These are phyloP conservation scores for Shiraia sp. DNA, from an alignment of 2,329 filamentous ascomycete species.

Conservation along the genomic window DNA sequence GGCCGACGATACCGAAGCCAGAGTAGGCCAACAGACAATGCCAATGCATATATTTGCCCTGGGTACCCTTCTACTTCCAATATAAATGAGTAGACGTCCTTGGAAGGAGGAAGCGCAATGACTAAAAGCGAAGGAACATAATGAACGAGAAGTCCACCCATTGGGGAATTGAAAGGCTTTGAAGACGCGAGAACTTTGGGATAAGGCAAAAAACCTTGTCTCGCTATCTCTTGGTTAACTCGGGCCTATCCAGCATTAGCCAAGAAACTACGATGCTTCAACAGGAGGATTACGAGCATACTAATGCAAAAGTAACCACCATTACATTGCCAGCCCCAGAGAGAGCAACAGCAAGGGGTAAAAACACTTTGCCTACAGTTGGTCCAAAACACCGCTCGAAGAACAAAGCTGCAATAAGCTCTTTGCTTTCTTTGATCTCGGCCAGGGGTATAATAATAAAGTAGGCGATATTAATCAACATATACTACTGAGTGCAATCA, in stretches of 20 bases:
- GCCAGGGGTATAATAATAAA: conserved; percentile 69
- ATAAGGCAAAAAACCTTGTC: conserved; percentile 71
- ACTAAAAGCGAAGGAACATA: conserved; percentile 70
- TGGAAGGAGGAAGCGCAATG: conserved; percentile 66
- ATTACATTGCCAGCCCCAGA: conserved; percentile 74
- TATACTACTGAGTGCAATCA: conserved; percentile 46
- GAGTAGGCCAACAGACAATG: conserved; percentile 61
- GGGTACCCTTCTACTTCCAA: conserved; percentile 73
- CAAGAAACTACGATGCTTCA: neutral
- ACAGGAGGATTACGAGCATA: conserved; percentile 44
- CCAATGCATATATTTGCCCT: conserved; percentile 63
- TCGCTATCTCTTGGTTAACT: conserved; percentile 72
- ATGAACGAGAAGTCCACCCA: conserved; percentile 70
- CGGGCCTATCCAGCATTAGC: conserved; percentile 56
- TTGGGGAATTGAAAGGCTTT: conserved; percentile 67
- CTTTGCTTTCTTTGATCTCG: conserved; percentile 67
- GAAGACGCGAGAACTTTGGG: conserved; percentile 65
- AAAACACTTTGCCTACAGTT: conserved; percentile 59
- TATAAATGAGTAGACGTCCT: conserved; percentile 72
- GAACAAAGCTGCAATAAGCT: conserved; percentile 69
- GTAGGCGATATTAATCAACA: conserved; percentile 67
- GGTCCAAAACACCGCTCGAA: conserved; percentile 67
- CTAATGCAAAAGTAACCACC: conserved; percentile 70
- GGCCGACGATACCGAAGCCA: conserved; percentile 64
- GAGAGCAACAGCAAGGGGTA: conserved; percentile 68